Base-by-base conservation (phyloP, 352 stramenopile species). In the Phytophthora cactorum region DNA sequence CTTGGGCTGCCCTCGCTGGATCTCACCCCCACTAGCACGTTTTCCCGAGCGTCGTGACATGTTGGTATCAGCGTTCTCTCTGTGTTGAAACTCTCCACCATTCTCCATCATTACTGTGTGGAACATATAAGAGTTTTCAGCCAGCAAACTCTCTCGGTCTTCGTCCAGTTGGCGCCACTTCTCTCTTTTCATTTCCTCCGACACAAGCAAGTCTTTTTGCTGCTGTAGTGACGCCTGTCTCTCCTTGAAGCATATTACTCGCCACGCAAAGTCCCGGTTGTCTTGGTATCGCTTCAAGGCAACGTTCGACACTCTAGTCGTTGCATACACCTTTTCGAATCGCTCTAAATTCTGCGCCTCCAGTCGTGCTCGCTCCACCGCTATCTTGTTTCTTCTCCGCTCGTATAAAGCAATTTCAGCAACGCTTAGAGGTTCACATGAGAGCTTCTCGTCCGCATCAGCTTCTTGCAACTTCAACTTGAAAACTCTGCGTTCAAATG, bases 401-500 rank as follows among this genome's bases (percentile, higher is more conserved):
- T 64, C 39, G 5, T 34, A 58, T 38, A 68, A 51, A 17, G 28
- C 36, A 17, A 15, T 49, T 12, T 63, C 39, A 22, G 10, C 25
- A 15, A 2, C 36, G 49, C 22, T 46, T 12, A 58, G 43, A 15
- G 2, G 11, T 17, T 34, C 27, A 11, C 8, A 3, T n/a, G 52
- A n/a, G 1, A 34, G 11, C 15, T 60, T 59, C n/a, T 72, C 45
- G 11, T 68, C 59, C 3, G 50, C 27, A 59, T 69, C 53, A 43
- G 59, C 59, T 62, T 73, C 59, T 28, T 61, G 66, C 7, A 69
- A n/a, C 25, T 69, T 73, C 6, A 73, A 38, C 41, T 69, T 73
- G 47, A 68, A 69, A n/a, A 73, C 66, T 50, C 34, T 17, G 34
- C 59, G 59, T 22, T 52, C 32, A 65, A 73, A 73, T 7, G 10